phyloP scores from a whole-genome alignment of 805 yeast genomes.

The Komagataella populi region DNA sequence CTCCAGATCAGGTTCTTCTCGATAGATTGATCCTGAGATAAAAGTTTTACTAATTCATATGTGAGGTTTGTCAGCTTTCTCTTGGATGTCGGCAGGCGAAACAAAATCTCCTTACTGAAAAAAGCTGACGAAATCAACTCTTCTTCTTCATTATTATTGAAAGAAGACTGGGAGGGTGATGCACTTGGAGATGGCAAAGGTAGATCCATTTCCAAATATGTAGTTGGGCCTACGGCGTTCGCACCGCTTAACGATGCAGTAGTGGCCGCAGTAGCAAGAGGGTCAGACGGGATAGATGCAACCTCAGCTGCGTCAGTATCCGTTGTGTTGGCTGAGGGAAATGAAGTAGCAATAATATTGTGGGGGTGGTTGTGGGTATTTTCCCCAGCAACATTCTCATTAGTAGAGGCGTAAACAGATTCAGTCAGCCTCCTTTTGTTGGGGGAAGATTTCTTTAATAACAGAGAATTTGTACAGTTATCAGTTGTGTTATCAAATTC shows the following conservation, averaged over 20 bases:
- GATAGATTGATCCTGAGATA: slow-evolving; percentile 1
- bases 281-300: neutral
- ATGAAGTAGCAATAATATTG: neutral
- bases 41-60: slow-evolving; percentile 1
- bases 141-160: slow-evolving; percentile 10
- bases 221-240: neutral
- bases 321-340: neutral
- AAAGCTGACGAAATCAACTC: neutral
- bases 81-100: neutral
- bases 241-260: neutral
- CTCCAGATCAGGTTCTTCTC: slow-evolving; percentile 25
- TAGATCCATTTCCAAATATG: neutral
- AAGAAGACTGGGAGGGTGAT: slow-evolving; percentile 30
- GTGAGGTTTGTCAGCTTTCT: neutral
- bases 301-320: neutral
- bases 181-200: slow-evolving; percentile 54
- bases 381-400: neutral
- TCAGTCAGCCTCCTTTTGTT: neutral
- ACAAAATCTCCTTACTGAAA: neutral
- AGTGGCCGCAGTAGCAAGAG: neutral
- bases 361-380: neutral
- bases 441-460: neutral
- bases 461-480: neutral
- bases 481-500: neutral
- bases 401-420: neutral